phyloP scores from a whole-genome alignment of 2,329 filamentous ascomycete genomes.

The Biscogniauxia sp. region DNA sequence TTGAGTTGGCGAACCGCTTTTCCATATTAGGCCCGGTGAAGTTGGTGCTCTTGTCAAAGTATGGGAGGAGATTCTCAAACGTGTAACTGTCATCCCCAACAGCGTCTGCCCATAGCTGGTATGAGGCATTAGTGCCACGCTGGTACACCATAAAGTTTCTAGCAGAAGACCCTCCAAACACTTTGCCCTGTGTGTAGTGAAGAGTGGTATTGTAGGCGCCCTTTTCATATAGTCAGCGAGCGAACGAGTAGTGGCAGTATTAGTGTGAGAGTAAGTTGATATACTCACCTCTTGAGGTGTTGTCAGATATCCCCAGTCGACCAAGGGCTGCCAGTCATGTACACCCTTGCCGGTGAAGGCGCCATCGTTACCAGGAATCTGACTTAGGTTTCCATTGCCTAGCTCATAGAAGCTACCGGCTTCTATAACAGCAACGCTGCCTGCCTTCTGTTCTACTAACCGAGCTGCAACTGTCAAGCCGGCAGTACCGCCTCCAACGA shows the following conservation, averaged over 20 bases:
- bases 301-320: slow-evolving; percentile 32
- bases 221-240: slow-evolving; percentile 1
- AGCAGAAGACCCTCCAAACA: slow-evolving; percentile 29
- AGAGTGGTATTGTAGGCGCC: slow-evolving; percentile 16
- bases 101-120: slow-evolving; percentile 25
- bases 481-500: slow-evolving; percentile 41
- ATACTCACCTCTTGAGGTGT: slow-evolving; percentile 22
- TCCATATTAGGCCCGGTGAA: slow-evolving; percentile 24
- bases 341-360: slow-evolving; percentile 18
- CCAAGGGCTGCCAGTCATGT: slow-evolving; percentile 18
- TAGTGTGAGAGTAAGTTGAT: neutral
- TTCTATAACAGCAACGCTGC: slow-evolving; percentile 39
- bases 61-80: slow-evolving; percentile 25
- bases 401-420: slow-evolving; percentile 38
- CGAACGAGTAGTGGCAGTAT: neutral
- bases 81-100: slow-evolving; percentile 25
- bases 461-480: slow-evolving; percentile 36
- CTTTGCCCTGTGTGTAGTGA: slow-evolving; percentile 31
- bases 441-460: slow-evolving; percentile 32
- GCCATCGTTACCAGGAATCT: slow-evolving; percentile 24
- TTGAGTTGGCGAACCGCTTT: slow-evolving; percentile 28
- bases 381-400: slow-evolving; percentile 20
- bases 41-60: slow-evolving; percentile 25
- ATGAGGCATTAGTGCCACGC: slow-evolving; percentile 23
- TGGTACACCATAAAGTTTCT: slow-evolving; percentile 34